Percentiles rank a stretch among this genome's conserved stretches.
Evolutionary conservation across 2,329 filamentous ascomycete species (phyloP).

Genomic region (Raffaelea arxii): DNA sequence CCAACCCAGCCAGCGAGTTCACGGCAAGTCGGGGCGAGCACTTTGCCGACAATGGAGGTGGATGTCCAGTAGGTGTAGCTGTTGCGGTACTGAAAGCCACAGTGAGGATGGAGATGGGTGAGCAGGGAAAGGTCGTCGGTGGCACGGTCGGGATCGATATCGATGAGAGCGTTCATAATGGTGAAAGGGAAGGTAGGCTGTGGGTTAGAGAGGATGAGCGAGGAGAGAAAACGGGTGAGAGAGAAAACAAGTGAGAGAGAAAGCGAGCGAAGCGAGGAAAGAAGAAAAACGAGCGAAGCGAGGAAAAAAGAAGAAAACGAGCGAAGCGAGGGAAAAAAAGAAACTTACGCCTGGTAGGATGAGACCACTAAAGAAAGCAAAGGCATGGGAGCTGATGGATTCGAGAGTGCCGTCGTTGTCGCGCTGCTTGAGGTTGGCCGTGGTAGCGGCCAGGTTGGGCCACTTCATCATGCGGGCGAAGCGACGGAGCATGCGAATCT

Average conservation of each 20-base stretch:
- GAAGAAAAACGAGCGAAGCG: neutral
- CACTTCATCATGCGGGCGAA: constrained; percentile 68
- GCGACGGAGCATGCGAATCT: constrained; percentile 57
- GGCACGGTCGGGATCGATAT: constrained; percentile 60
- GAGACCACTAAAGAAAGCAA: constrained; percentile 69
- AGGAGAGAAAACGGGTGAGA: neutral
- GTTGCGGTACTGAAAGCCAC: constrained; percentile 66
- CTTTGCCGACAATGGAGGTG: constrained; percentile 63
- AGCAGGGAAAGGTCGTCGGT: constrained; percentile 57
- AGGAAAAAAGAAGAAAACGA: neutral
- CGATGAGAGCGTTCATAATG: constrained; percentile 69
- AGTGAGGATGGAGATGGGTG: constrained; percentile 57
- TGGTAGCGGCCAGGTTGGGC: constrained; percentile 60
- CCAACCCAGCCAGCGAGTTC: constrained; percentile 67
- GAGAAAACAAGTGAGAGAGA: neutral
- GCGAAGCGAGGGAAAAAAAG: neutral
- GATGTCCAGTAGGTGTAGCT: constrained; percentile 71
- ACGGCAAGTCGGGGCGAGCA: constrained; percentile 61
- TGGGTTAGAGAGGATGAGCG: neutral
- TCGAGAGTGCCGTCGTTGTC: constrained; percentile 50
- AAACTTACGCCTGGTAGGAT: constrained; percentile 56
- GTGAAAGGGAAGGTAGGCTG: constrained; percentile 59
- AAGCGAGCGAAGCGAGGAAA: neutral
- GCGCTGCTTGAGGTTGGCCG: constrained; percentile 50
- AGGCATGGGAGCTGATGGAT: constrained; percentile 56